phyloP scores from a whole-genome alignment of 768 basidiomycete genomes.

The Cyclocybe cylindracea region DNA sequence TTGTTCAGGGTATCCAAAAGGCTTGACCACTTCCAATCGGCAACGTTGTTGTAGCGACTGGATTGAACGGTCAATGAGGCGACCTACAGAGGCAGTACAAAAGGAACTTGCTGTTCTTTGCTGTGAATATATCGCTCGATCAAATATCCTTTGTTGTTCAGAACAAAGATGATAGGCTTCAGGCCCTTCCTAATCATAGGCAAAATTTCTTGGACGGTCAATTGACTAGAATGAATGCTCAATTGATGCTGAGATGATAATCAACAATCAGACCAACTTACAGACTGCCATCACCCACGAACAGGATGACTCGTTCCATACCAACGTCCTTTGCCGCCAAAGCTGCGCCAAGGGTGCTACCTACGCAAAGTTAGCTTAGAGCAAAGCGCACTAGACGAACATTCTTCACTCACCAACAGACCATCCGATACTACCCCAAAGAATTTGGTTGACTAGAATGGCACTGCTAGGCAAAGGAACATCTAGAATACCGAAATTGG shows the following conservation, averaged over 20 bases:
- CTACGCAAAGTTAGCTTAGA: slow-evolving; percentile 20
- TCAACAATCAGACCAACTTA: slow-evolving; percentile 32
- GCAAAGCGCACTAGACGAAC: background rate
- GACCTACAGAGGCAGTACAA: background rate
- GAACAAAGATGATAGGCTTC: slow-evolving; percentile 77
- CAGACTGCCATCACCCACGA: slow-evolving; percentile 81
- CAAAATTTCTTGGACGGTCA: slow-evolving; percentile 78
- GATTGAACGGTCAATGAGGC: background rate
- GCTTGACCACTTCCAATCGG: slow-evolving; percentile 70
- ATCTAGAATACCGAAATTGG: slow-evolving; percentile 80
- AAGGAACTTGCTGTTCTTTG: slow-evolving; percentile 38
- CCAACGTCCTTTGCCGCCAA: slow-evolving; percentile 67
- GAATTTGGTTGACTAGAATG: slow-evolving; percentile 67
- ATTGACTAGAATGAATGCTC: slow-evolving; percentile 45
- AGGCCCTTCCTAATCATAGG: slow-evolving; percentile 73
- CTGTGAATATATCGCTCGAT: slow-evolving; percentile 81
- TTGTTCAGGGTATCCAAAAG: slow-evolving; percentile 52
- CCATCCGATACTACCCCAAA: slow-evolving; percentile 92
- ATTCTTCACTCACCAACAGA: slow-evolving; percentile 52
- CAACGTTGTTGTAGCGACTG: slow-evolving; percentile 84
- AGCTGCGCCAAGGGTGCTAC: slow-evolving; percentile 70
- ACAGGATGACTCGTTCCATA: slow-evolving; percentile 71
- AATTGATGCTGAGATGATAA: background rate
- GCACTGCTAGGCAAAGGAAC: slow-evolving; percentile 70
- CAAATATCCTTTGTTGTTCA: slow-evolving; percentile 80